Evolutionary conservation across 2,329 filamentous ascomycete genomes (phyloP).

Genomic region (Whalleya microplaca): DNA sequence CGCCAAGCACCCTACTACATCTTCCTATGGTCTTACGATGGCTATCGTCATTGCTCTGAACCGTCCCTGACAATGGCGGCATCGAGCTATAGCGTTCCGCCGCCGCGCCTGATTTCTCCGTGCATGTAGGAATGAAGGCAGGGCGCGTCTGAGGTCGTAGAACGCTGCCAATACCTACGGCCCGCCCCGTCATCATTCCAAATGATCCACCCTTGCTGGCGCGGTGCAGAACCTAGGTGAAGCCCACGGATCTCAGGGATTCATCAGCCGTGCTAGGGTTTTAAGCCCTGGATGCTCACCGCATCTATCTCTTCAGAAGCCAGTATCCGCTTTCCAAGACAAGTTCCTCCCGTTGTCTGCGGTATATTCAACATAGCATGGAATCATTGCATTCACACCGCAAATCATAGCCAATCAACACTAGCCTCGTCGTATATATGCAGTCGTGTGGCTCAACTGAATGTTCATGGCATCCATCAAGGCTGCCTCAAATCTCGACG

Average conservation of each 20-base stretch:
- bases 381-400: neutral
- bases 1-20: constrained; percentile 10
- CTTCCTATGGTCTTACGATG: neutral
- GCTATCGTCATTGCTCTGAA: constrained; percentile 9
- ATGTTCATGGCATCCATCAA: no score
- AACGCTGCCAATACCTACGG: neutral
- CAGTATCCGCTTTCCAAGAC: neutral
- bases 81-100: neutral
- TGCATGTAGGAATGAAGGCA: neutral
- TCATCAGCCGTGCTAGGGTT: constrained; percentile 24
- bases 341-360: neutral
- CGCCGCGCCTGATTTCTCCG: no score
- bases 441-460: no score
- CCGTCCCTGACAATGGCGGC: constrained; percentile 8
- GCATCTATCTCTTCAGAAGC: constrained; percentile 11
- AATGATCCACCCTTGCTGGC: constrained; percentile 6
- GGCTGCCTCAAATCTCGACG: no score
- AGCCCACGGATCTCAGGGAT: constrained; percentile 20
- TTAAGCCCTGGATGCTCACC: constrained; percentile 11
- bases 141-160: neutral
- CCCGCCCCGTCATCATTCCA: constrained; percentile 8
- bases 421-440: no score
- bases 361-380: neutral
- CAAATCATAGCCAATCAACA: neutral
- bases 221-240: constrained; percentile 6